phyloP scores from a whole-genome alignment of 352 stramenopile genomes.

The Globisporangium barbulae region DNA sequence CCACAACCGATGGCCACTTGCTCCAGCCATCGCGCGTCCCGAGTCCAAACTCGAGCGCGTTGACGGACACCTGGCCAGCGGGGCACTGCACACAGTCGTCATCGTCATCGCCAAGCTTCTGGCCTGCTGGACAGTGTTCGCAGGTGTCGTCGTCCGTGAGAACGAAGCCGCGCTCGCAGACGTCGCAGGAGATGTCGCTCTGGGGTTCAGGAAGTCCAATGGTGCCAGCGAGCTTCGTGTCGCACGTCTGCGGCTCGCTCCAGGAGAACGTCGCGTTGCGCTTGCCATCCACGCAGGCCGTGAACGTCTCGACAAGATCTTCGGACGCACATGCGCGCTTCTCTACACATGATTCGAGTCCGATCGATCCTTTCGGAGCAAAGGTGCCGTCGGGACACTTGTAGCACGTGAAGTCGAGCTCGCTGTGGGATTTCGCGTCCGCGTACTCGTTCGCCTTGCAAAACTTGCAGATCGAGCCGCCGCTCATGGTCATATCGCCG shows the following conservation, averaged over 20 bases:
- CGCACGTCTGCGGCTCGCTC: constrained; percentile 65
- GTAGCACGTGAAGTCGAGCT: constrained; percentile 77
- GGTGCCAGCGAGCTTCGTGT: constrained; percentile 34
- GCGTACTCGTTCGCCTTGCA: constrained; percentile 80
- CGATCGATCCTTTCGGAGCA: constrained; percentile 71
- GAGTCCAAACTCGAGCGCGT: constrained; percentile 44
- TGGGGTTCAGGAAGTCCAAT: constrained; percentile 41
- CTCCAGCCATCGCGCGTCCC: constrained; percentile 57
- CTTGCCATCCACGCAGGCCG: constrained; percentile 45
- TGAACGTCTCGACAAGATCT: constrained; percentile 61
- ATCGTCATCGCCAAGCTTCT: constrained; percentile 29
- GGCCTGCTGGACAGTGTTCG: constrained; percentile 35
- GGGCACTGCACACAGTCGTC: constrained; percentile 36
- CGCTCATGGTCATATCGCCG: constrained; percentile 72
- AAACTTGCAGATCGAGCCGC: constrained; percentile 73
- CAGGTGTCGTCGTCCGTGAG: constrained; percentile 39
- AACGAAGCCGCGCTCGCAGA: constrained; percentile 47
- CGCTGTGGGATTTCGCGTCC: constrained; percentile 58
- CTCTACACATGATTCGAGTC: constrained; percentile 57
- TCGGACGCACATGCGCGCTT: constrained; percentile 57
- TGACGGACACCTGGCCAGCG: constrained; percentile 47
- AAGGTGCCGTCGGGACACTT: constrained; percentile 58
- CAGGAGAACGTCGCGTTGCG: constrained; percentile 63
- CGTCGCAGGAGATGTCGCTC: constrained; percentile 40
- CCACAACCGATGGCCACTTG: constrained; percentile 55